Base-by-base conservation (phyloP, 2,329 filamentous ascomycete genomes). In the Paraphaeosphaeria minitans region DNA sequence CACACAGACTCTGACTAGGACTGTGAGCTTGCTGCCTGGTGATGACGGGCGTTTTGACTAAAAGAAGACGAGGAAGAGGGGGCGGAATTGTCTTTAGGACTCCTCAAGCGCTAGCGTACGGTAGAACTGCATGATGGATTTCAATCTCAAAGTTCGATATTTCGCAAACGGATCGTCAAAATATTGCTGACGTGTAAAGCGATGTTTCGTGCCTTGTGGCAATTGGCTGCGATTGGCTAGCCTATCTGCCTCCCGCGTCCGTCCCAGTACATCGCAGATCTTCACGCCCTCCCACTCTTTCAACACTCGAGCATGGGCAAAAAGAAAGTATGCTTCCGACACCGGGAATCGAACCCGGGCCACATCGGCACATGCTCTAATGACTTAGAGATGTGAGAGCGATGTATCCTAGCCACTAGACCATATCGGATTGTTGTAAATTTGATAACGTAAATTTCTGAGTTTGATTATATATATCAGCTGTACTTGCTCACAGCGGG, bases 1-100 rank as follows among this genome's bases (percentile, higher is more conserved):
- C 22, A 72, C 67, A 29, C 52, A 63, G 27, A 72, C 67, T 13
- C 52, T 65, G n/a, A 72, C 69, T 6, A 59, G 56, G 53, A 65
- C 66, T 37, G 62, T 73, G 21, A 60, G 58, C 24, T 42, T 60
- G 54, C 29, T 59, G 22, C 56, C 52, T 12, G 46, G 41, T 14
- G 41, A 41, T 10, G 37, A 21, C 22, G 31, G 10, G 2, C 46
- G 46, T 16, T n/a, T 35, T 29, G 16, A n/a, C 21, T 42, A 35
- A 19, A 42, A 24, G 3, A 3, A n/a, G n/a, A 35, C 16, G 37
- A 22, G 21, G 13, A 16, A 27, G 31, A 31, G 21, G 16, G n/a
- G 7, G 19, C 3, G 21, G 21, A 39, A 39, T n/a, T 22, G 39
- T 24, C 43, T 22, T n/a, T 31, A 37, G 19, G 16, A 48, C 10